Conservation (phyloP, 345 rosid genomes). For the Bretschneidera sinensis region DNA sequence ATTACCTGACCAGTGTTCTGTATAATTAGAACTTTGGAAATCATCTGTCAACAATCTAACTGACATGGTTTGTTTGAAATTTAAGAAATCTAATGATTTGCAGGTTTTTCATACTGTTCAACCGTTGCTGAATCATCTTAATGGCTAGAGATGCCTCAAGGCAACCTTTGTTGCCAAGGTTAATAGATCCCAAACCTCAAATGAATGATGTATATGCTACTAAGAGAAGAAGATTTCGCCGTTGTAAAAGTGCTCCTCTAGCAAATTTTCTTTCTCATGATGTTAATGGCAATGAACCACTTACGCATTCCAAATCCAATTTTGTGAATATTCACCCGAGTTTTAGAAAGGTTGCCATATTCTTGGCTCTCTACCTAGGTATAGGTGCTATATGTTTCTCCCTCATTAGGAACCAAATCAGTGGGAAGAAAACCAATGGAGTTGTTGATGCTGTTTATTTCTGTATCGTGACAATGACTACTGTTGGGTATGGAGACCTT, state of each 20-base stretch:
- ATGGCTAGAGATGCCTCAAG: conserved; percentile 52
- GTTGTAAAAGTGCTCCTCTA: conserved; percentile 66
- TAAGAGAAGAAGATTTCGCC: conserved; percentile 45
- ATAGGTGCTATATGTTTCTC: conserved; percentile 61
- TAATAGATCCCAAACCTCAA: conserved; percentile 21
- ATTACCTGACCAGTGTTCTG: no score
- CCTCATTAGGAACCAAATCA: conserved; percentile 41
- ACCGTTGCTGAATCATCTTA: background rate
- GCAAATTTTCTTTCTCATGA: conserved; percentile 33
- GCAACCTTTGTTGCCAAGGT: conserved; percentile 45
- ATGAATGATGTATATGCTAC: conserved; percentile 18
- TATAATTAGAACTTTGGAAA: no score
- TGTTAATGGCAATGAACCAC: conserved; percentile 10
- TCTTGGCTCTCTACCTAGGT: conserved; percentile 45
- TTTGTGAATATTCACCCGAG: conserved; percentile 43
- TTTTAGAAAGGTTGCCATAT: conserved; percentile 33
- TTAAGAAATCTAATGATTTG: conserved; percentile 1
- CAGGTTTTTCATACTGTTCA: conserved; percentile 6
- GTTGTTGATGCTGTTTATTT: conserved; percentile 71
- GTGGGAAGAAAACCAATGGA: conserved; percentile 60
- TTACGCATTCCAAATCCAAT: conserved; percentile 30
- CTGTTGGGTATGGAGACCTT: conserved; percentile 95
- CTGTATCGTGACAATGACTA: conserved; percentile 86
- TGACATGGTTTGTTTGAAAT: no score
- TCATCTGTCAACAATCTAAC: no score